Evolutionary conservation across 441 rosid species (phyloP).

Genomic region (Erodium texanum): DNA sequence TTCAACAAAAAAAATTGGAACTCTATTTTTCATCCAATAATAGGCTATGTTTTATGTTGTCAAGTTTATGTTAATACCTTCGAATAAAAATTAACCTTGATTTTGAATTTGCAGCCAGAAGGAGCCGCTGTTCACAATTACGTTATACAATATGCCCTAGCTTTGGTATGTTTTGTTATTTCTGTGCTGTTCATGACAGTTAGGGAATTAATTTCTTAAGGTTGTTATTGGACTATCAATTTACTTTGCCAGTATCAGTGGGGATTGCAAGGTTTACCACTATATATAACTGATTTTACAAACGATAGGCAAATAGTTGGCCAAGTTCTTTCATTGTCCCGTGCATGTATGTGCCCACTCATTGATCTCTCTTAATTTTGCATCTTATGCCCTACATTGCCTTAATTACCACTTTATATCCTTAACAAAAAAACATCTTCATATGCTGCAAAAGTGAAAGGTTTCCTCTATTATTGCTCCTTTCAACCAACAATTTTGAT

Average conservation of each 20-base stretch:
- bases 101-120: constrained; percentile 69
- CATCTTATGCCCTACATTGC: not conserved
- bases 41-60: too few relatives aligned
- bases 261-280: not conserved
- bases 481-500: not conserved
- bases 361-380: not conserved
- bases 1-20: not conserved
- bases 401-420: not conserved
- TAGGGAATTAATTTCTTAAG: not conserved
- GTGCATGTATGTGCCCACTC: not conserved
- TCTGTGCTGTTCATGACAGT: not conserved
- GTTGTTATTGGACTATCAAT: not conserved
- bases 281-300: not conserved
- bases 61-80: not conserved
- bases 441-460: not conserved
- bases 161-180: constrained; percentile 44
- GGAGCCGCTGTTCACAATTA: constrained; percentile 82
- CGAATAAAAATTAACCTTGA: not conserved
- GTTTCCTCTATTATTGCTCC: not conserved
- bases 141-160: constrained; percentile 89
- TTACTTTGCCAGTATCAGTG: not conserved
- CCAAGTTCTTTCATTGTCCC: not conserved
- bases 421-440: not conserved
- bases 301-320: not conserved
- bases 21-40: not conserved